Base-by-base conservation (phyloP, 768 basidiomycete genomes). In the Sistotremastrum niveocremeum region DNA sequence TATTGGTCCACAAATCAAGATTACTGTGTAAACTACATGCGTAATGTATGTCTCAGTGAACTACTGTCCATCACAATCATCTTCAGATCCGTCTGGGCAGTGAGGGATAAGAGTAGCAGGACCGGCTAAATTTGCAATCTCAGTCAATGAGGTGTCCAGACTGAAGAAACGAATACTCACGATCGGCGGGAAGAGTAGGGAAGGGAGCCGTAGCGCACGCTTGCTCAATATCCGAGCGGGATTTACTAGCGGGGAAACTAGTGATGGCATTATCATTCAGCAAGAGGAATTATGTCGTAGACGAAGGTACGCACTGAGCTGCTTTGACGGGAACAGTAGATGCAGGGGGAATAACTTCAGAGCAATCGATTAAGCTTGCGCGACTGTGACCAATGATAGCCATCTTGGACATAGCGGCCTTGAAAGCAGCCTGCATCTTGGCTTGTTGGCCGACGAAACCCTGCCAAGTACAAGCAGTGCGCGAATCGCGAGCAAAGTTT, bases 261-360 rank as follows among this genome's bases (percentile, higher is more conserved):
- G 20, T 20, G 7, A 48, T 45, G 44, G 49, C 7, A 42, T 10
- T 10, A 3, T 2, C 9, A 9, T 41, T 41, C 8, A 8, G 8
- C 8, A 20, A 20, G 20, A 1, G 2, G 20, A 20, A 20, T 20
- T 20, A 20, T 20, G 20, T 20, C 20, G 20, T 20, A 20, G 46
- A 42, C 29, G 20, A 45, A 29, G 8, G 11, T 11, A 40, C 45
- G 41, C 34, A 46, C 38, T 40, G 20, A 28, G 7, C 79, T 81
- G 1, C 59, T 84, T 35, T 85, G 76, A 82, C 53, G 32, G 37
- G 40, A 32, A 32, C 44, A 10, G 55, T 64, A 9, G 66, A 60
- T 44, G 62, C 56, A 12, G 45, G 40, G 33, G 63, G 49, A 62
- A 51, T 51, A 38, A 50, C 51, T 10, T 50, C 45, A 10, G 49